A percentile compares a stretch with the other conserved stretches of the same genome.
phyloP scores from a whole-genome alignment of 805 yeast species.

The Candida palmyrensis region DNA sequence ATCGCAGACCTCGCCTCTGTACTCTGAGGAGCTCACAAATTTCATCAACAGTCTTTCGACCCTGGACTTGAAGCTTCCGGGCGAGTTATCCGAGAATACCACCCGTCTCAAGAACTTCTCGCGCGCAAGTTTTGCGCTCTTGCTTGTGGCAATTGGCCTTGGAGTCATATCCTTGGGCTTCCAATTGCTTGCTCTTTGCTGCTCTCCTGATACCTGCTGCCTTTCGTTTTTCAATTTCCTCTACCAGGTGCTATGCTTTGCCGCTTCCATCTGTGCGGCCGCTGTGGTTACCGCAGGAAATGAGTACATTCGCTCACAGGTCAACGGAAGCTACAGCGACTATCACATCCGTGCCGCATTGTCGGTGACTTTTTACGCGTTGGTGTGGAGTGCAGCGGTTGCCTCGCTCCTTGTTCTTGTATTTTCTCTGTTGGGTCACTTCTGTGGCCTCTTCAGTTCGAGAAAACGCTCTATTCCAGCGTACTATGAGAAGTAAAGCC shows the following conservation, averaged over 20 bases:
- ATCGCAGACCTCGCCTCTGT: too few species aligned
- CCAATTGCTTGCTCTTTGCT: conserved; percentile 39
- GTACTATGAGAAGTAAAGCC: too few species aligned
- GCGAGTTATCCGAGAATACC: conserved; percentile 43
- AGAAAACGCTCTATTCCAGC: too few species aligned
- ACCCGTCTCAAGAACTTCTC: conserved; percentile 42
- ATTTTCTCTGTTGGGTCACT: conserved; percentile 36
- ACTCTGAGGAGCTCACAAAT: conserved; percentile 6
- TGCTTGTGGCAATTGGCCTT: conserved; percentile 26
- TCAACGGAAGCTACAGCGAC: conserved; percentile 42
- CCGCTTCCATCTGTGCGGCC: conserved; percentile 43
- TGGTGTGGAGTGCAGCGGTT: conserved; percentile 60
- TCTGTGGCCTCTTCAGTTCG: conserved; percentile 37
- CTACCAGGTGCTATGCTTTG: conserved; percentile 39
- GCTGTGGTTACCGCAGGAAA: conserved; percentile 64
- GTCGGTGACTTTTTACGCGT: conserved; percentile 48
- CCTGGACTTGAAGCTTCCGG: conserved; percentile 52
- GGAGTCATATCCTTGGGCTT: conserved; percentile 44
- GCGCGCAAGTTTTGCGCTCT: conserved; percentile 49
- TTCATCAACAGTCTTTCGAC: too few species aligned
- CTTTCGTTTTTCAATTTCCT: conserved; percentile 42
- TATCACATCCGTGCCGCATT: conserved; percentile 56
- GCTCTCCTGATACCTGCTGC: conserved; percentile 39
- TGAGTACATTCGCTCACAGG: conserved; percentile 40
- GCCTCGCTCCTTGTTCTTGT: conserved; percentile 31